These are phyloP conservation scores for Cornus controversa DNA, from an alignment of 148 eudicot genomes.

Conservation along the genomic window DNA sequence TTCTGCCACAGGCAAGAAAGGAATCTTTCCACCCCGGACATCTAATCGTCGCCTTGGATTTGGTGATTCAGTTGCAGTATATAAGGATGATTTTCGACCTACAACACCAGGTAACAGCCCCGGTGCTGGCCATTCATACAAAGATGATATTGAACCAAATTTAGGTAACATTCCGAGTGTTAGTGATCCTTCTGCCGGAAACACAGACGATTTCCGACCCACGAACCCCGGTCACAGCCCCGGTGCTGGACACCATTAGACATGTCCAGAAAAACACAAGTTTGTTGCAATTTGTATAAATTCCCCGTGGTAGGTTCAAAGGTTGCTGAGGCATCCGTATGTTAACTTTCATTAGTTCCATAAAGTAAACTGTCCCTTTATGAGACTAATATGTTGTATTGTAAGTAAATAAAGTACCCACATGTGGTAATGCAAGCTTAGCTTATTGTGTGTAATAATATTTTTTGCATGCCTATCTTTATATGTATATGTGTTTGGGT, in stretches of 20 bases:
- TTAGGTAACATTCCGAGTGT: constrained; percentile 56
- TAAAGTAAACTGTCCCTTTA: not conserved
- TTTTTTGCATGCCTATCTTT: not conserved
- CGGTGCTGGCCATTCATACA: constrained; percentile 48
- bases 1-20: constrained; percentile 6
- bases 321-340: not conserved
- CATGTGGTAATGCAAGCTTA: not conserved
- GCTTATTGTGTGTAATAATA: not conserved
- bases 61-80: not conserved
- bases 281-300: not conserved
- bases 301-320: not conserved
- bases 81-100: constrained; percentile 29
- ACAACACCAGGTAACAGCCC: constrained; percentile 60
- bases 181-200: constrained; percentile 22
- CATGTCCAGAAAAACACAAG: not conserved
- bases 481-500: too few species aligned
- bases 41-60: constrained; percentile 7
- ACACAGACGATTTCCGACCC: not conserved
- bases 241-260: constrained; percentile 47
- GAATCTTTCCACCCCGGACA: not conserved
- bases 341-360: not conserved
- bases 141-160: constrained; percentile 24
- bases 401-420: not conserved
- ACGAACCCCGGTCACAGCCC: constrained; percentile 48
- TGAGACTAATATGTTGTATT: not conserved